These are phyloP conservation scores for Pichia kluyveri DNA, from an alignment of 805 yeast species.

Conservation along the genomic window DNA sequence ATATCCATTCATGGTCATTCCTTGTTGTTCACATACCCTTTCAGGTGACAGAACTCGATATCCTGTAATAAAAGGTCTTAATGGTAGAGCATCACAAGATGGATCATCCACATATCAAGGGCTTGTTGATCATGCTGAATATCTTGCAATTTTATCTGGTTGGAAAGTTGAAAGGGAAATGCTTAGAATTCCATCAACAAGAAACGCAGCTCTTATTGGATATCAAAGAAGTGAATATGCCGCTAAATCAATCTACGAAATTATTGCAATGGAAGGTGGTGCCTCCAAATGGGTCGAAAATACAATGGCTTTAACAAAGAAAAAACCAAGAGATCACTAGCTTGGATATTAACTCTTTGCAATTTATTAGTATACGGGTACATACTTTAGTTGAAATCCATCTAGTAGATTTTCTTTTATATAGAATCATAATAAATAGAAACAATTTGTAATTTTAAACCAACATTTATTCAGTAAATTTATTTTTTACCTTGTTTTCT, in stretches of 20 bases:
- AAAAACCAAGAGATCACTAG: conserved; percentile 61
- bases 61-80: conserved; percentile 31
- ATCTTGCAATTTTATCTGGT: conserved; percentile 57
- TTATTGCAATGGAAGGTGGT: conserved; percentile 73
- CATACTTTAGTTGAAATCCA: too few species aligned
- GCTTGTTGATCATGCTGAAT: conserved; percentile 76
- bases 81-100: conserved; percentile 6
- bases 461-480: background rate
- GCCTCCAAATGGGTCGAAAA: conserved; percentile 87
- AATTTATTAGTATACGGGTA: background rate
- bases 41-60: conserved; percentile 69
- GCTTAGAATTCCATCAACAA: conserved; percentile 87
- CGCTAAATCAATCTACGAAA: conserved; percentile 40
- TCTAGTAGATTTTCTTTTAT: too few species aligned
- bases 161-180: conserved; percentile 83
- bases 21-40: conserved; percentile 88
- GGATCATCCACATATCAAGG: conserved; percentile 69
- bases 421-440: too few species aligned
- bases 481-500: conserved; percentile 30
- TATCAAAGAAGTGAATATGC: conserved; percentile 26
- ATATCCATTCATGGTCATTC: conserved; percentile 83
- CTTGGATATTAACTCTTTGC: background rate
- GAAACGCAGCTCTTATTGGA: conserved; percentile 87
- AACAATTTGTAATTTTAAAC: too few species aligned
- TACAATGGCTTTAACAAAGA: conserved; percentile 60